A percentile compares a stretch with the other conserved stretches of the same genome.
These are phyloP conservation scores for Dorcoceras hygrometricum DNA, from an alignment of 257 asterid species.

Conservation along the genomic window DNA sequence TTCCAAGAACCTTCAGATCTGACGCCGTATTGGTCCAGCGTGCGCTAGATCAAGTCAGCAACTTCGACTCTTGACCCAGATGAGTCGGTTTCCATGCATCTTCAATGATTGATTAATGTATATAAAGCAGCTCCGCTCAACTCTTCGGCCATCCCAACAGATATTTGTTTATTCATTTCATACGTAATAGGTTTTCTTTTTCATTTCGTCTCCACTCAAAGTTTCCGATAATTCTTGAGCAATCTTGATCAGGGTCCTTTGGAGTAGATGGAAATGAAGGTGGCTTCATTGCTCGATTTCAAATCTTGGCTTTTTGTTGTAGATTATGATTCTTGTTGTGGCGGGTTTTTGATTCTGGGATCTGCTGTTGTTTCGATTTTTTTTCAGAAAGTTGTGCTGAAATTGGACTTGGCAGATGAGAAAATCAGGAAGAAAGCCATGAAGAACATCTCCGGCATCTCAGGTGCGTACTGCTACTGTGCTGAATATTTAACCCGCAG, in stretches of 20 bases:
- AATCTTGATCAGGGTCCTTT: not conserved
- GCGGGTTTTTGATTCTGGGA: not conserved
- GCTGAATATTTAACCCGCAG: not conserved
- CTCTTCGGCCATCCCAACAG: not conserved
- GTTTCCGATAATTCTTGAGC: not conserved
- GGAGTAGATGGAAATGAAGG: not conserved
- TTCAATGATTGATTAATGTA: not conserved
- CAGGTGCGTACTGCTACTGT: slow-evolving; percentile 22
- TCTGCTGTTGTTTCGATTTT: too few relatives aligned
- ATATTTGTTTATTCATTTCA: not conserved
- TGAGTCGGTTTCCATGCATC: too few relatives aligned
- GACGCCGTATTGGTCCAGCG: too few relatives aligned
- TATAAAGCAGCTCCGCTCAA: not conserved
- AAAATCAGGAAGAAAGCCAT: slow-evolving; percentile 30
- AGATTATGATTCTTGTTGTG: too few relatives aligned
- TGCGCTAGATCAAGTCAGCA: not conserved
- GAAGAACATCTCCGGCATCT: slow-evolving; percentile 30
- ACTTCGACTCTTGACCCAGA: not conserved
- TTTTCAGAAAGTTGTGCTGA: slow-evolving; percentile 33
- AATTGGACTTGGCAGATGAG: slow-evolving; percentile 29
- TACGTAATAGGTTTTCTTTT: not conserved
- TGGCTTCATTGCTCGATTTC: not conserved
- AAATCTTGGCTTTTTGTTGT: not conserved
- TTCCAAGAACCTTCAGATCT: too few relatives aligned
- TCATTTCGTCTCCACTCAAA: not conserved